phyloP scores from a whole-genome alignment of 208 protist species.

The Leishmania gerbilli region DNA sequence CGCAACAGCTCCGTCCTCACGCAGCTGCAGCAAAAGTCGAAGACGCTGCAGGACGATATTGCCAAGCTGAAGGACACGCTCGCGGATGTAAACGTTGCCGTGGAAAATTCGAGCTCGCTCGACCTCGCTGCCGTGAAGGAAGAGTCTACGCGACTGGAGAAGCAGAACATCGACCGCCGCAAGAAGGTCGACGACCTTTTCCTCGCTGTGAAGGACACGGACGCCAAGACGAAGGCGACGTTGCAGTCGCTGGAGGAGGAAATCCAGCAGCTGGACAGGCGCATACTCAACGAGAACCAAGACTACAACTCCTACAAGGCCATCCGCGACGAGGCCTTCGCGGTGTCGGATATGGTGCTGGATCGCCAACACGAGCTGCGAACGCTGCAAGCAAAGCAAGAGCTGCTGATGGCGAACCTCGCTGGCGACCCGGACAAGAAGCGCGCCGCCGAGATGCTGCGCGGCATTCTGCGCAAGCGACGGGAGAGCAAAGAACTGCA shows the following conservation, averaged over 20 bases:
- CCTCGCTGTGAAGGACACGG: constrained; percentile 75
- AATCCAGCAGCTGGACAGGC: constrained; percentile 75
- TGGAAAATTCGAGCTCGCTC: constrained; percentile 47
- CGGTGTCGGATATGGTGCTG: constrained; percentile 78
- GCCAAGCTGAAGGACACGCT: constrained; percentile 73
- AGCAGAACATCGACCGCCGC: constrained; percentile 64
- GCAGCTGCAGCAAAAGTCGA: constrained; percentile 82
- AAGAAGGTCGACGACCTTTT: constrained; percentile 87
- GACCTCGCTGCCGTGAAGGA: constrained; percentile 76
- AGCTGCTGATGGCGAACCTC: constrained; percentile 78
- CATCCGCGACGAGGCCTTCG: constrained; percentile 72
- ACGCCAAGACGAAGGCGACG: constrained; percentile 69
- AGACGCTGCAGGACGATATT: constrained; percentile 75
- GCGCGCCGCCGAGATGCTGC: constrained; percentile 68
- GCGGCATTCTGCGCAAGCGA: constrained; percentile 75
- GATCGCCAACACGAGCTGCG: constrained; percentile 80
- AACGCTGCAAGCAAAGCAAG: constrained; percentile 82
- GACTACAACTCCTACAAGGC: constrained; percentile 77
- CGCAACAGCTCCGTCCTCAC: constrained; percentile 74
- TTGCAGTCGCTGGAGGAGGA: constrained; percentile 72
- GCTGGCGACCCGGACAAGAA: constrained; percentile 78
- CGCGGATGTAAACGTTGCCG: constrained; percentile 72
- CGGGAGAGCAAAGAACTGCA: constrained; percentile 70
- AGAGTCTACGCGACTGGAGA: constrained; percentile 63
- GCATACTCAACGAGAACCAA: constrained; percentile 77